These are phyloP conservation scores for Reticulomyxa filosa DNA, from an alignment of 78 protist species.

Conservation along the genomic window DNA sequence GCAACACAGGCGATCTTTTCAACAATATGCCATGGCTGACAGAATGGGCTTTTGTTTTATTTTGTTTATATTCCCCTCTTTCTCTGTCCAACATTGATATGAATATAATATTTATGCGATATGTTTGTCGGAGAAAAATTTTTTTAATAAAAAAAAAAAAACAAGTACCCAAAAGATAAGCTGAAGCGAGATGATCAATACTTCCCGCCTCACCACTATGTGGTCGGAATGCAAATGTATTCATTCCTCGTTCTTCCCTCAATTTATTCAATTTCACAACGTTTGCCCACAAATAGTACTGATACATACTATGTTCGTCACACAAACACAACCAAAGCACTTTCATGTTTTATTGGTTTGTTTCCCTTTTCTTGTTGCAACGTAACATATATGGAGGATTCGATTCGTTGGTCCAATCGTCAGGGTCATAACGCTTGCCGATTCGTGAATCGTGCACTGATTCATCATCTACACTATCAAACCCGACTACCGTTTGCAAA, in stretches of 20 bases:
- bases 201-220: constrained; percentile 56
- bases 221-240: constrained; percentile 68
- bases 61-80: no score
- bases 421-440: constrained; percentile 15
- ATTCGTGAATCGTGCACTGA: constrained; percentile 34
- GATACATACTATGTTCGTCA: constrained; percentile 17
- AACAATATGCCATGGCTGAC: constrained; percentile 83
- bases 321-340: constrained; percentile 28
- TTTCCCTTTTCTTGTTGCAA: constrained; percentile 59
- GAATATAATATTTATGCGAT: constrained; percentile 49
- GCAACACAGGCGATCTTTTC: constrained; percentile 56
- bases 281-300: not conserved
- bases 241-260: not conserved
- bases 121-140: constrained; percentile 38
- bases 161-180: not conserved
- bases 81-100: no score
- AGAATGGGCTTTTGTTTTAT: constrained; percentile 38
- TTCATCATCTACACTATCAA: constrained; percentile 92
- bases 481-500: constrained; percentile 42
- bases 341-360: constrained; percentile 51
- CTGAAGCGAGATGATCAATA: not conserved
- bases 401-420: constrained; percentile 38
- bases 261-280: not conserved
- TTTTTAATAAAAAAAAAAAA: not conserved
- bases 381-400: constrained; percentile 88